phyloP scores from a whole-genome alignment of 2,329 filamentous ascomycete genomes.

The Shiraia bambusicola region DNA sequence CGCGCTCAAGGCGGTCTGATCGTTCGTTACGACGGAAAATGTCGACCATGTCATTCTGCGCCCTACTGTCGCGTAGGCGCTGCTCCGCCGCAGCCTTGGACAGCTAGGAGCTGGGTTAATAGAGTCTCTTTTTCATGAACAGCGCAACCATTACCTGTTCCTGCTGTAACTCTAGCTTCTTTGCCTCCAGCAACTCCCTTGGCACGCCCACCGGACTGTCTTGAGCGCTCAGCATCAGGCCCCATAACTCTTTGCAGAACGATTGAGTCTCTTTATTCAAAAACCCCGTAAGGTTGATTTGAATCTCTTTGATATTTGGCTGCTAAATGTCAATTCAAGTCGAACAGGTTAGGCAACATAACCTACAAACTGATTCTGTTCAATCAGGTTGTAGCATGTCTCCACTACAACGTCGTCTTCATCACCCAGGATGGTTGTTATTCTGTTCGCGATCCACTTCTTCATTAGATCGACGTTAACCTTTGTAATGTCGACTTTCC shows the following conservation, averaged over 20 bases:
- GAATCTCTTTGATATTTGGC: slow-evolving; percentile 94
- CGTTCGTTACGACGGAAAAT: slow-evolving; percentile 66
- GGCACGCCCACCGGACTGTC: slow-evolving; percentile 85
- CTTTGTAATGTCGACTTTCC: slow-evolving; percentile 96
- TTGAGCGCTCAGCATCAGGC: slow-evolving; percentile 86
- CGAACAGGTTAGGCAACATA: neutral
- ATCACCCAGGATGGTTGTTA: slow-evolving; percentile 82
- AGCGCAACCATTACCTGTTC: slow-evolving; percentile 70
- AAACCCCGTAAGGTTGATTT: slow-evolving; percentile 93
- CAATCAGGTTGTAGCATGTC: slow-evolving; percentile 69
- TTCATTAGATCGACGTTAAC: slow-evolving; percentile 98
- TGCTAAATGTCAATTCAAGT: slow-evolving; percentile 44
- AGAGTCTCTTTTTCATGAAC: neutral
- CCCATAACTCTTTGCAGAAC: slow-evolving; percentile 96
- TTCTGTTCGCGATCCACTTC: slow-evolving; percentile 92
- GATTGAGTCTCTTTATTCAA: slow-evolving; percentile 84
- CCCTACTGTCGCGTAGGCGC: slow-evolving; percentile 64
- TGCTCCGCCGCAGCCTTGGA: slow-evolving; percentile 78
- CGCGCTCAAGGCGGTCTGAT: slow-evolving; percentile 49
- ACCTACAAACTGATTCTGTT: slow-evolving; percentile 75
- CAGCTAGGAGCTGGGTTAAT: slow-evolving; percentile 60
- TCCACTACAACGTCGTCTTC: slow-evolving; percentile 97
- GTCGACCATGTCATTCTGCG: slow-evolving; percentile 67
- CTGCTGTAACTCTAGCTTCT: slow-evolving; percentile 91
- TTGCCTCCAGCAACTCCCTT: slow-evolving; percentile 90